Evolutionary conservation across 169 alveolate species (phyloP), one percentile per base, ranked within the genome.

Genomic region (Eimeria acervulina): DNA sequence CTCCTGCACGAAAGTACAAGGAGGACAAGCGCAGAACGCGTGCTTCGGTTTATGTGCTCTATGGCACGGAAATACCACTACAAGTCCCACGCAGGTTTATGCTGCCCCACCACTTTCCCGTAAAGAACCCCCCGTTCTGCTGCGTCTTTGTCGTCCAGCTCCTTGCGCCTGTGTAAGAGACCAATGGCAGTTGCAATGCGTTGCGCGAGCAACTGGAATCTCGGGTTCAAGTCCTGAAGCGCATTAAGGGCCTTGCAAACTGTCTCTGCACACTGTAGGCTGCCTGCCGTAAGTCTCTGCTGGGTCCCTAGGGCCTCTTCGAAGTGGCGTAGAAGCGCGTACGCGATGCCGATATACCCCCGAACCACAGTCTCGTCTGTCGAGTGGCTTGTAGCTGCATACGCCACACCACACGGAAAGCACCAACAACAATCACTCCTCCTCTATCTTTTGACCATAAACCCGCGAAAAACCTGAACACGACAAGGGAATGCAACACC

Each of bases 261-360:
- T 17, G 78, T 84, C 76, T 84, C 93, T 33, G 93, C 93, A 40
- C 93, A 84, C 74, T 84, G 51, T 51, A 84, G 15, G 80, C 93
- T 84, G 38, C 93, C 93, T 15, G 59, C 59, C 28, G 93, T 84
- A 26, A 84, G 52, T n/a, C 93, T 78, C 93, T 84, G 93, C 59
- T 42, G 63, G 59, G 93, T 36, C 80, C 59, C 93, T 21, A 84
- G 74, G 19, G 93, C 93, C 78, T 84, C 93, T 36, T 84, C 93
- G 42, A 84, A 84, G 36, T 84, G 93, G 51, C 93, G 93, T 21
- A 84, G 93, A 31, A 84, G 52, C 33, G 93, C 93, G 59, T 55
- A 59, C 15, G 93, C 93, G 44, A 84, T 84, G 78, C 68, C 93
- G 55, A 84, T 84, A 23, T 55, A 84, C 19, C 93, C 93, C 55